Conservation (phyloP, 2,329 filamentous ascomycete species). For the Scleromitrula shiraiana region DNA sequence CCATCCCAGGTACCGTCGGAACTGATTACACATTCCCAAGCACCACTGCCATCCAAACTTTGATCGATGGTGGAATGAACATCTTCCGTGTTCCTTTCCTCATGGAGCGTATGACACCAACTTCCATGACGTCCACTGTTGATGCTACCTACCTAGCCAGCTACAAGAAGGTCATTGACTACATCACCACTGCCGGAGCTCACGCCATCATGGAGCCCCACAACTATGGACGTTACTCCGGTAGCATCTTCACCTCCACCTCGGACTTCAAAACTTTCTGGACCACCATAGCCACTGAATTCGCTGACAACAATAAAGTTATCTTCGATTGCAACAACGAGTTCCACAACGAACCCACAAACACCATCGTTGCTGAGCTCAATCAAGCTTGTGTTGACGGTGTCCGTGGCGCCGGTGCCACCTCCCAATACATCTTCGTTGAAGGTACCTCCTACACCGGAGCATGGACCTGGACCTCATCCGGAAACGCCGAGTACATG, state of each 20-base stretch:
- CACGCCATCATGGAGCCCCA: slow-evolving; percentile 42
- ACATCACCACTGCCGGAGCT: slow-evolving; percentile 39
- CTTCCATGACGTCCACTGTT: slow-evolving; percentile 37
- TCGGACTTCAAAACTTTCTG: slow-evolving; percentile 35
- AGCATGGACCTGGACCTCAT: slow-evolving; percentile 32
- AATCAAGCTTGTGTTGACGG: slow-evolving; percentile 39
- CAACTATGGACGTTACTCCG: slow-evolving; percentile 43
- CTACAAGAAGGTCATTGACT: slow-evolving; percentile 35
- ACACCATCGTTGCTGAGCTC: slow-evolving; percentile 19
- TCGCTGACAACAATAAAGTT: slow-evolving; percentile 32
- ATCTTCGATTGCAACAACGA: slow-evolving; percentile 39
- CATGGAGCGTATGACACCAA: slow-evolving; percentile 50
- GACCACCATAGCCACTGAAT: slow-evolving; percentile 33
- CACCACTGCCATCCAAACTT: slow-evolving; percentile 21
- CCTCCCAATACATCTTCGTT: slow-evolving; percentile 48
- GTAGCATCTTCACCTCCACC: slow-evolving; percentile 32
- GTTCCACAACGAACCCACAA: slow-evolving; percentile 29
- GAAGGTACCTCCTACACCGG: slow-evolving; percentile 36
- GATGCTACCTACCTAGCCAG: slow-evolving; percentile 37
- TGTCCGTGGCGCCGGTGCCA: slow-evolving; percentile 37
- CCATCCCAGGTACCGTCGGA: slow-evolving; percentile 45
- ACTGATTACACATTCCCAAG: slow-evolving; percentile 56
- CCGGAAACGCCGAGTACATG: slow-evolving; percentile 35
- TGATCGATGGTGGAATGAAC: slow-evolving; percentile 11
- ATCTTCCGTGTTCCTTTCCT: slow-evolving; percentile 28